Base-by-base conservation (phyloP, 768 basidiomycete species). In the Termitomyces sp. region DNA sequence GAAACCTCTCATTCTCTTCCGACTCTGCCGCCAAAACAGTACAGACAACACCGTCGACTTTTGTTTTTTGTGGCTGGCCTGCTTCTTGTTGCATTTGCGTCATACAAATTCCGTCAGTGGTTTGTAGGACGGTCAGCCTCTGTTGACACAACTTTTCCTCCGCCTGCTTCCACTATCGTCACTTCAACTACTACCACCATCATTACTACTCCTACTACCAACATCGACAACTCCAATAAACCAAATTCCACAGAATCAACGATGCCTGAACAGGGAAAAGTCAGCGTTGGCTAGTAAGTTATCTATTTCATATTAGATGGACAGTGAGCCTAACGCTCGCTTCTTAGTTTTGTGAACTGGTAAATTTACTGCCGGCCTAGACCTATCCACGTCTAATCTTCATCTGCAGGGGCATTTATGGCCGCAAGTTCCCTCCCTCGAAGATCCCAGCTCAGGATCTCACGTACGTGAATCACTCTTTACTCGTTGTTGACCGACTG, bases 391-490 rank as follows among this genome's bases (percentile, higher is more conserved):
- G 22, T 22, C 47, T 55, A 34, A 59, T 16, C 46, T 26, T 39
- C 24, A 51, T 37, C 37, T 56, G 45, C 62, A 89, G 94, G 95
- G 95, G 93, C 5, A 98, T 98, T 36, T 98, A 98, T 68, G 97
- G 86, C 27, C 82, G 95, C 59, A 95, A 94, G 72, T 99, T 83
- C 70, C 90, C 89, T 36, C 96, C 96, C 1, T 87, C 88, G 3
- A 69, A 83, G 49, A 93, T 98, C 60, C 97, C 95, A 12, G 82
- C 73, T 3, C 71, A 90, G 20, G 87, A 95, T 69, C 82, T 99
- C 64, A 98, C 96, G 90, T 91, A 73, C 62, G 86, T 75, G 36
- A 37, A 48, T 53, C 36, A 18, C 33, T 55, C 20, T 57, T 16
- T 33, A 30, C 44, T 44, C 18, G 62, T 14, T 47, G 33, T 20